Base-by-base conservation (phyloP, 495 filamentous ascomycete species). In the Staphylotrichum tortipilum region DNA sequence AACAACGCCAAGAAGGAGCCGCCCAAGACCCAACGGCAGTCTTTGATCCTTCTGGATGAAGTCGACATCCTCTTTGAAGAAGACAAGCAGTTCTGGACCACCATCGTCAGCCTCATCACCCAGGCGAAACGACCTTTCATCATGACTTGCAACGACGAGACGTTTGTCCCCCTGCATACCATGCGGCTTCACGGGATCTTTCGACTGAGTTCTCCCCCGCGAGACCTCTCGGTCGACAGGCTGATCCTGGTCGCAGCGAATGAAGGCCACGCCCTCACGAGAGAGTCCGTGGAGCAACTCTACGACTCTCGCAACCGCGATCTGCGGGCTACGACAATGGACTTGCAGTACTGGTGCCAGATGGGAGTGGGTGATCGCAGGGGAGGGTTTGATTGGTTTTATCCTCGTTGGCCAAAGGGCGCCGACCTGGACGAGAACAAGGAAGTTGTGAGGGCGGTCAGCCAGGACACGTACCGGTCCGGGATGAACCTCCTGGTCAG, bases 281-380 rank as follows among this genome's bases (percentile, higher is more conserved):
- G 88, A 23, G 67, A 79, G 7, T 79, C 86, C 0, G 74, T 92
- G 3, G 70, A 74, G 47, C 68, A 74, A 31, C 77, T 99, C 3
- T 95, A 89, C 57, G 65, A 74, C 37, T 77, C 79, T 1, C 81
- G 82, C 22, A 58, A 73, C 2, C 64, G 74, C 36, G 92, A 97
- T 61, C 70, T 99, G 17, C 80, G 94, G 18, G 86, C 80, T 23
- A 81, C 82, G 0, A 80, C 97, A n/a, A 84, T 78, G 51, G 88
- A 99, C 42, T 73, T 99, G 10, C 81, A 94, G 54, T 94, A 92
- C 64, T 96, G 89, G 89, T 97, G 94, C 58, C 92, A 96, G 66
- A 89, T 97, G 66, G 89, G 80, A 1, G 79, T 97, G 22, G 94
- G 94, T n/a, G 91, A 94, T 57, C 74, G 79, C 12, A 86, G 86